Percentiles rank a stretch among this genome's conserved stretches.
phyloP scores from a whole-genome alignment of 108 stramenopile genomes.

The Nitzschia inconspicua region DNA sequence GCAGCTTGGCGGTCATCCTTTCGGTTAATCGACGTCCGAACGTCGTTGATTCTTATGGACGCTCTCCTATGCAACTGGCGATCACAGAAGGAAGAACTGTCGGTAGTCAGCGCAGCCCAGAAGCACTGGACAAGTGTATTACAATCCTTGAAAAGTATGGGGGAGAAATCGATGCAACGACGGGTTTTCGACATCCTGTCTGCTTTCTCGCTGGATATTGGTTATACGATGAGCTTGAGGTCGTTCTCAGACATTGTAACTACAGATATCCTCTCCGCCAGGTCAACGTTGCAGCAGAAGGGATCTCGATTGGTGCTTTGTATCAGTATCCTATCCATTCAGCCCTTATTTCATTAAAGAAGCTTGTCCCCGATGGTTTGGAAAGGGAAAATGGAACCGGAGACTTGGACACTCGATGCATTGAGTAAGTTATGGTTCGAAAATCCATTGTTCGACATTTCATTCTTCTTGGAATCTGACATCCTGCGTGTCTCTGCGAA shows the following conservation, averaged over 20 bases:
- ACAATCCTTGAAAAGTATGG: conserved; percentile 62
- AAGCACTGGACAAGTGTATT: conserved; percentile 53
- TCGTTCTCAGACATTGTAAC: conserved; percentile 35
- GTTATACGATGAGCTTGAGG: conserved; percentile 43
- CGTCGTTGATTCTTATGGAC: conserved; percentile 50
- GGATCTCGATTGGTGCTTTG: conserved; percentile 48
- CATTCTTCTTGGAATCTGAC: too few relatives aligned
- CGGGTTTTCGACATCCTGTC: conserved; percentile 39
- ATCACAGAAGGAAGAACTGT: conserved; percentile 47
- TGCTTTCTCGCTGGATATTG: conserved; percentile 37
- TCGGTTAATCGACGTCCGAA: conserved; percentile 61
- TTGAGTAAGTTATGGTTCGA: conserved; percentile 10
- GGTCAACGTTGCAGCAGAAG: conserved; percentile 17
- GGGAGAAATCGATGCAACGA: conserved; percentile 35
- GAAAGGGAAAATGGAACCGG: neutral
- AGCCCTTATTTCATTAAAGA: conserved; percentile 41
- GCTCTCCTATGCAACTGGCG: conserved; percentile 74
- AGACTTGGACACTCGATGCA: neutral
- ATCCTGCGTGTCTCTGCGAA: conserved; percentile 2
- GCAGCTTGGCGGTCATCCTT: conserved; percentile 52
- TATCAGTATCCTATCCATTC: conserved; percentile 74
- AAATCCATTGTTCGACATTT: conserved; percentile 1
- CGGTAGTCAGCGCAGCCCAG: conserved; percentile 29
- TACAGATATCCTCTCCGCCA: conserved; percentile 51
- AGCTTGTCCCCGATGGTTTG: conserved; percentile 21